Evolutionary conservation across 257 asterid species (phyloP).

Genomic region (Catharanthus roseus): DNA sequence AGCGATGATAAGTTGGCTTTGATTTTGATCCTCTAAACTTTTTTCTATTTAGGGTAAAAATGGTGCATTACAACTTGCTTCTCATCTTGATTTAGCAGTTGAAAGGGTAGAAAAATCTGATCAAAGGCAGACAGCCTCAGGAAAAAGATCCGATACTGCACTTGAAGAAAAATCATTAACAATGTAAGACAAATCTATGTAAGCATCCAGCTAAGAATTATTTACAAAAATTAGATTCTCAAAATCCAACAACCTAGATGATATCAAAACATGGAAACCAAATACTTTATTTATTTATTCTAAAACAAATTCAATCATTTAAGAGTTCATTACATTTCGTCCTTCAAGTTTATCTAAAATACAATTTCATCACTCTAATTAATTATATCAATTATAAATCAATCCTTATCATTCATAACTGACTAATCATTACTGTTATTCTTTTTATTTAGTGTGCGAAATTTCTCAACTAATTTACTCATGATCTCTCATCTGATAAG

Average conservation of each 20-base stretch:
- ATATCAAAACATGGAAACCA: constrained; percentile 10
- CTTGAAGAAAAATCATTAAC: constrained; percentile 7
- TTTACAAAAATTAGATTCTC: constrained; percentile 25
- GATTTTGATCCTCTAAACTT: background rate
- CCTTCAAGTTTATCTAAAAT: no score
- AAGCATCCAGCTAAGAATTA: constrained; percentile 4
- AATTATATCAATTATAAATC: no score
- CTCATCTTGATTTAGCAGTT: background rate
- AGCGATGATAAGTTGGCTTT: background rate
- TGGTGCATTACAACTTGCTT: background rate
- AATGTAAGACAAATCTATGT: constrained; percentile 4
- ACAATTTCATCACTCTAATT: no score
- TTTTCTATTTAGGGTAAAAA: background rate
- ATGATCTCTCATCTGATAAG: no score
- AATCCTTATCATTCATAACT: no score
- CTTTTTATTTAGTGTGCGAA: no score
- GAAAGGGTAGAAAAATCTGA: background rate
- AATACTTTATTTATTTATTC: no score
- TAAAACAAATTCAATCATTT: no score
- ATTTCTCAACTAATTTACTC: no score
- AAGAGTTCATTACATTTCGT: no score
- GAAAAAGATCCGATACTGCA: constrained; percentile 29
- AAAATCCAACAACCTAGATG: constrained; percentile 37
- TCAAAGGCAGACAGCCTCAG: constrained; percentile 30
- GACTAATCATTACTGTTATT: no score